Evolutionary conservation across 345 rosid species (phyloP).

Genomic region (Eucalyptus decipiens): DNA sequence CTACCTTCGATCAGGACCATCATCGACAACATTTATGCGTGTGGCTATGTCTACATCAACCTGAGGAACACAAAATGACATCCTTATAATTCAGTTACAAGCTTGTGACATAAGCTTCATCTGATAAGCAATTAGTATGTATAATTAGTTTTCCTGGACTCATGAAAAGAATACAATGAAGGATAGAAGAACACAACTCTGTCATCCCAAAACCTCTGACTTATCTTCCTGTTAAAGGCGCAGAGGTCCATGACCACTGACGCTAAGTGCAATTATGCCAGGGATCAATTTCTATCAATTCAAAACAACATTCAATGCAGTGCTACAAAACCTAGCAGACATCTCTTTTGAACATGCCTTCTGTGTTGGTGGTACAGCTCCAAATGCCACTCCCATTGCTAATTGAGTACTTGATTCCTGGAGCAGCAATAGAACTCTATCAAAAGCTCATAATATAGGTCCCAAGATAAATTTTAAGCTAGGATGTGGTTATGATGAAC

Average conservation of each 20-base stretch:
- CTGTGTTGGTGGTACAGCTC: constrained; percentile 64
- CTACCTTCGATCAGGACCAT: constrained; percentile 82
- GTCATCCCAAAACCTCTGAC: not conserved
- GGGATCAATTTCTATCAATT: not conserved
- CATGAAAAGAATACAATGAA: not conserved
- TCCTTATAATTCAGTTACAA: not conserved
- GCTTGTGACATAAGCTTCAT: not conserved
- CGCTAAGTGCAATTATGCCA: not conserved
- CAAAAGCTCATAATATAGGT: not conserved
- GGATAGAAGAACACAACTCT: not conserved
- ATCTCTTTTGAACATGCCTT: constrained; percentile 22
- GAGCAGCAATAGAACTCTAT: constrained; percentile 6
- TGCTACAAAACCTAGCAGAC: not conserved
- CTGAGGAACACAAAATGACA: constrained; percentile 18
- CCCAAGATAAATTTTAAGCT: not conserved
- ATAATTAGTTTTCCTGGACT: not conserved
- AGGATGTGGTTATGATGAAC: not conserved
- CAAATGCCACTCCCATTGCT: constrained; percentile 95
- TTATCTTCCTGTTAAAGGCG: not conserved
- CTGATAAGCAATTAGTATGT: not conserved
- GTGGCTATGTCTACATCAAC: constrained; percentile 97
- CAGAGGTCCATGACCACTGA: not conserved
- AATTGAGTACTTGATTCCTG: constrained; percentile 97
- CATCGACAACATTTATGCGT: constrained; percentile 47
- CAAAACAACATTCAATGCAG: not conserved